These are phyloP conservation scores for Fusarium tuaranense DNA, from an alignment of 2,329 filamentous ascomycete genomes.

Conservation along the genomic window DNA sequence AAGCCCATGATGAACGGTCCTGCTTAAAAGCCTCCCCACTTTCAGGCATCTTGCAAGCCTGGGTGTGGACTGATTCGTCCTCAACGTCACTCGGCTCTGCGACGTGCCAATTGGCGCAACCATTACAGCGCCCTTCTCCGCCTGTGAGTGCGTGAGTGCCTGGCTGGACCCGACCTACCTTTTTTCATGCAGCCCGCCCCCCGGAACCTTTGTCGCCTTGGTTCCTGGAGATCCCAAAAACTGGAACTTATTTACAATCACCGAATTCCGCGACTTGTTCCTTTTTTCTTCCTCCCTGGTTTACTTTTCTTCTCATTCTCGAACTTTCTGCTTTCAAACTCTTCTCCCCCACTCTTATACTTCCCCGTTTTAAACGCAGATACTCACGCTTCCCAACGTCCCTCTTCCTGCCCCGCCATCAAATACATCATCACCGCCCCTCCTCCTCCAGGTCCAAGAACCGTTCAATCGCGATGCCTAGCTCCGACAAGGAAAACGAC, in stretches of 20 bases:
- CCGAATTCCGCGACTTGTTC: neutral
- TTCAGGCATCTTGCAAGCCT: constrained; percentile 1
- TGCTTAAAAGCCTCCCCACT: neutral
- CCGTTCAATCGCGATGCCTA: constrained; percentile 52
- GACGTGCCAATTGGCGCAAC: constrained; percentile 10
- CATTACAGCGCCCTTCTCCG: constrained; percentile 15
- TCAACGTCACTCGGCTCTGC: constrained; percentile 21
- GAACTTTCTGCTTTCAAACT: neutral
- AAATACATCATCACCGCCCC: constrained; percentile 23
- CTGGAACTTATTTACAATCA: neutral
- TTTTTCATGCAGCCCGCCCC: constrained; percentile 19
- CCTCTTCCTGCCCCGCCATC: constrained; percentile 30
- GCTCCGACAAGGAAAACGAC: constrained; percentile 53
- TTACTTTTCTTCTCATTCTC: neutral
- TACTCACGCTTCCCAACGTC: constrained; percentile 18
- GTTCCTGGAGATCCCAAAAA: constrained; percentile 10
- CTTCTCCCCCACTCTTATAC: neutral
- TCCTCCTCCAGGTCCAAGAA: constrained; percentile 7
- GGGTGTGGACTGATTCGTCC: constrained; percentile 23
- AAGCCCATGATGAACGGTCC: neutral
- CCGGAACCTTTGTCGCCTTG: neutral
- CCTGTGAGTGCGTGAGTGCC: constrained; percentile 1
- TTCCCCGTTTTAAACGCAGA: constrained; percentile 1
- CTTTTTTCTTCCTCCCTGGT: neutral
- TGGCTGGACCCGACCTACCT: neutral